Evolutionary conservation across 306 rosid species (phyloP), one percentile per base, ranked within the genome.

Genomic region (Phaseolus lunatus): DNA sequence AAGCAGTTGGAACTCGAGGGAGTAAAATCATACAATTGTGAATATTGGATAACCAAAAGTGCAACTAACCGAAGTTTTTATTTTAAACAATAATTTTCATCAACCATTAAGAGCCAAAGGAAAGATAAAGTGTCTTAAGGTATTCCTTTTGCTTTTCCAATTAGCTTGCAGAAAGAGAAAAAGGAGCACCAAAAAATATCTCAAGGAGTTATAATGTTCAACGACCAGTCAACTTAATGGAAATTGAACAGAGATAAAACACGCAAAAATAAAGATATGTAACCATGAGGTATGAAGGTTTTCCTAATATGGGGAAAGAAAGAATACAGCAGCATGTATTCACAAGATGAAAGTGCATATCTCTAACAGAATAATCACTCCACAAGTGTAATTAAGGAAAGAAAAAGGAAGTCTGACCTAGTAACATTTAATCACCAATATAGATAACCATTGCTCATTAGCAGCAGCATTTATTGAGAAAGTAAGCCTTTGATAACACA

Each of bases 161-260:
- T 18, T 20, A 19, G 13, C 49, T 20, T 12, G 9, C 37, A 19
- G 33, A 29, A 80, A 64, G 23, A 65, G 29, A 31, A 15, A 37
- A 27, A 59, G 19, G 45, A 53, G 15, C 14, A 23, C 1, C 12
- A 66, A 45, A 16, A 10, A 31, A 26, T 15, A 26, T 41, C 27
- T 19, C 8, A 41, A n/a, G 22, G 67, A 59, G 41, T 48, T 9
- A 43, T 3, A 61, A 3, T 11, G 49, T 57, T 62, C n/a, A 62
- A 58, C 37, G 24, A 39, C 31, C 50, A 2, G 27, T 12, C 5
- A 18, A 39, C 22, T 24, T 12, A 47, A 39, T 9, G 6, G n/a
- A 74, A 56, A 57, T 65, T 63, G 56, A 73, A 57, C 48, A 45
- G 67, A 33, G 26, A 74, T 2, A 16, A 67, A 80, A 54, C 84